A percentile compares a stretch with the other conserved stretches of the same genome.
These are phyloP conservation scores for Solanum hybrid DNA, from an alignment of 305 asterid genomes.

Conservation along the genomic window DNA sequence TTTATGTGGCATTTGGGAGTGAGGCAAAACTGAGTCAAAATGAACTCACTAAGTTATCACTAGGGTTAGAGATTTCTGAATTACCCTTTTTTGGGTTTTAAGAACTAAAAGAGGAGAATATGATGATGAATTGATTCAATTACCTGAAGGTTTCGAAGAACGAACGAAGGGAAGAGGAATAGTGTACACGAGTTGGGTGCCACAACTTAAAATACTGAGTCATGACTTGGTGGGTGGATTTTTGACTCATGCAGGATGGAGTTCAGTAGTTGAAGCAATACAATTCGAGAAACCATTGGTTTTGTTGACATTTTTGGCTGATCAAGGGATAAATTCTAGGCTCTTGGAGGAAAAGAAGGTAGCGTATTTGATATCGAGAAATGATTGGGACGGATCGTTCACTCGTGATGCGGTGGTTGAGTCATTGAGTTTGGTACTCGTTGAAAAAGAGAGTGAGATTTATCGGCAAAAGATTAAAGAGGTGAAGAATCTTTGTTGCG, in stretches of 20 bases:
- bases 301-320: conserved; percentile 10
- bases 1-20: conserved; percentile 24
- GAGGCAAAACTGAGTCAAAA: conserved; percentile 20
- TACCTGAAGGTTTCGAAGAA: conserved; percentile 19
- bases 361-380: conserved; percentile 9
- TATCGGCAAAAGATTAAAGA: conserved; percentile 8
- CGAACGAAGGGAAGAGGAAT: conserved; percentile 21
- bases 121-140: neutral
- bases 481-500: conserved; percentile 6
- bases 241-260: conserved; percentile 39
- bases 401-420: conserved; percentile 10
- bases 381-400: conserved; percentile 17
- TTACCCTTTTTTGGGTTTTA: conserved; percentile 23
- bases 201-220: conserved; percentile 29
- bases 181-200: conserved; percentile 36
- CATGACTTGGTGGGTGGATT: conserved; percentile 35
- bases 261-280: conserved; percentile 24
- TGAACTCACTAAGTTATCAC: conserved; percentile 16
- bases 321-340: conserved; percentile 14
- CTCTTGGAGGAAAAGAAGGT: conserved; percentile 14
- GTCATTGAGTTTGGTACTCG: conserved; percentile 9
- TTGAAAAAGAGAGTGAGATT: conserved; percentile 4
- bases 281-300: conserved; percentile 4
- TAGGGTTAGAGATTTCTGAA: conserved; percentile 15
- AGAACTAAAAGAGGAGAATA: conserved; percentile 4